phyloP scores from a whole-genome alignment of 208 protist species.

The Leishmania lainsoni region DNA sequence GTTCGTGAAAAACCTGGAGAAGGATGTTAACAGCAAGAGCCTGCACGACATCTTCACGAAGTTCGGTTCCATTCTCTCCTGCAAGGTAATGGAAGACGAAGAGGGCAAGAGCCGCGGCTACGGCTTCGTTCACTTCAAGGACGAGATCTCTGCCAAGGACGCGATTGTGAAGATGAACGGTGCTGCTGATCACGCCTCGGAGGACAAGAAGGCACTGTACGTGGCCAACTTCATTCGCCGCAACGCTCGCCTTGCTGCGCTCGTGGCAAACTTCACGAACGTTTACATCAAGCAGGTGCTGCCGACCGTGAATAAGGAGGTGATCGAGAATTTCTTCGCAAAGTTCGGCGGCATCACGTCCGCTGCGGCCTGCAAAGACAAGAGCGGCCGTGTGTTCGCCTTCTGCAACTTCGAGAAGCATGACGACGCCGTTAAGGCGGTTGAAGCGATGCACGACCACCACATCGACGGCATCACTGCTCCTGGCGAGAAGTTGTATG shows the following conservation, averaged over 20 bases:
- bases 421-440: constrained; percentile 94
- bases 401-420: constrained; percentile 98
- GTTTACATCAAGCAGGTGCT: constrained; percentile 98
- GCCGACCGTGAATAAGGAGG: constrained; percentile 86
- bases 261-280: constrained; percentile 98
- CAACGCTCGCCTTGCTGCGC: constrained; percentile 91
- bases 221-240: constrained; percentile 96
- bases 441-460: constrained; percentile 91
- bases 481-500: constrained; percentile 83
- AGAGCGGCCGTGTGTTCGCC: constrained; percentile 94
- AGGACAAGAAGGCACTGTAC: constrained; percentile 91
- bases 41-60: constrained; percentile 97
- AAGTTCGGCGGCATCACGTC: constrained; percentile 96
- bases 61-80: constrained; percentile 99
- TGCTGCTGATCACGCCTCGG: constrained; percentile 91
- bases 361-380: constrained; percentile 88
- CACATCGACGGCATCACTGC: constrained; percentile 84
- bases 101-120: constrained; percentile 96
- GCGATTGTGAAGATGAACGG: constrained; percentile 98
- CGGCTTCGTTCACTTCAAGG: constrained; percentile 99
- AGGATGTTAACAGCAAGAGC: constrained; percentile 96
- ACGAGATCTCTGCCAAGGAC: constrained; percentile 91
- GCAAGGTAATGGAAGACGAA: constrained; percentile 95
- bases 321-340: constrained; percentile 94
- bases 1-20: constrained; percentile 99